phyloP scores from a whole-genome alignment of 306 rosid species.

The Casuarina equisetifolia region DNA sequence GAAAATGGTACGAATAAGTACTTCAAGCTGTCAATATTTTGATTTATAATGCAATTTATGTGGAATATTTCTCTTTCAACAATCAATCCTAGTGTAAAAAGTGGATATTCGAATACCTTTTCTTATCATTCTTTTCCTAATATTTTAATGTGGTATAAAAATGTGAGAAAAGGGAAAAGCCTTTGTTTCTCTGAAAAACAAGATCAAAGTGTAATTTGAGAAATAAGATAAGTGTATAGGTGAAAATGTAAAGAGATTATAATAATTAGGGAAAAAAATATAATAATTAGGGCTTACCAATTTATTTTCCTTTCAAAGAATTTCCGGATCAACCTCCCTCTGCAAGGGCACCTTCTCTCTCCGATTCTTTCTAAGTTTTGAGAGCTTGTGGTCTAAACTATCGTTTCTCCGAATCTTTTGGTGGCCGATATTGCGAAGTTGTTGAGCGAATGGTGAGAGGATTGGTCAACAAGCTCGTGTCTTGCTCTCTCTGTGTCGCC shows the following conservation, averaged over 20 bases:
- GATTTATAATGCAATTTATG: too few species aligned
- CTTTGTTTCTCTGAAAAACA: too few species aligned
- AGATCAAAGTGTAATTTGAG: neutral
- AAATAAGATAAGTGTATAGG: neutral
- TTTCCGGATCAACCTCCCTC: constrained; percentile 29
- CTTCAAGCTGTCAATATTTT: too few species aligned
- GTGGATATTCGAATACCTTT: too few species aligned
- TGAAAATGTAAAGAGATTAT: neutral
- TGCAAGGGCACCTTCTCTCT: neutral
- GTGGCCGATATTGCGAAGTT: neutral
- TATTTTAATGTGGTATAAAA: too few species aligned
- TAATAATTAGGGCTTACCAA: constrained; percentile 40
- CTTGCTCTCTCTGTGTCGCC: constrained; percentile 88
- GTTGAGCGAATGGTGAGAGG: constrained; percentile 76
- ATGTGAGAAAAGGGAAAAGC: too few species aligned
- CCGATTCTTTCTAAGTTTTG: neutral
- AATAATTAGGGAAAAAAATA: neutral
- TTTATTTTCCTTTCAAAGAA: too few species aligned
- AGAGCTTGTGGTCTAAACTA: neutral
- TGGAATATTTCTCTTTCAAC: too few species aligned
- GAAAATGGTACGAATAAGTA: too few species aligned
- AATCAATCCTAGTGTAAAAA: too few species aligned
- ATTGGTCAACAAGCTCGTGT: constrained; percentile 66
- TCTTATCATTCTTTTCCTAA: too few species aligned
- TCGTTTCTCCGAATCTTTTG: neutral